Conservation (phyloP, 176 grass and related monocot species). For the Aegilops speltoides region DNA sequence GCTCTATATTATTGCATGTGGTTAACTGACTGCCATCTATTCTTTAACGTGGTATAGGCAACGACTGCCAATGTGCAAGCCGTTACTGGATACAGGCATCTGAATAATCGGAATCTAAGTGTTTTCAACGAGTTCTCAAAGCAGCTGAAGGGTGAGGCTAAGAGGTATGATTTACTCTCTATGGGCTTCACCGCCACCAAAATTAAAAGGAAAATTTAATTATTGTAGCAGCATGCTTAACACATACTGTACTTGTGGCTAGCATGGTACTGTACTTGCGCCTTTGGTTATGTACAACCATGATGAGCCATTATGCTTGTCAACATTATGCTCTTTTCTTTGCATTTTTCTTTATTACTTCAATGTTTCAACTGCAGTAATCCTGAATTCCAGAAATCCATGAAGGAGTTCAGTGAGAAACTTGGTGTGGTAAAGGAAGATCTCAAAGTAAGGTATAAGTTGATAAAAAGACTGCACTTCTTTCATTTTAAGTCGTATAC, state of each 20-base stretch:
- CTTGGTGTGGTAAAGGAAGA: conserved; percentile 89
- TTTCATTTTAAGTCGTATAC: conserved; percentile 15
- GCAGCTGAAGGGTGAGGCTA: conserved; percentile 91
- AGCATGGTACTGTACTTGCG: neutral
- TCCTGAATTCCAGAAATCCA: conserved; percentile 85
- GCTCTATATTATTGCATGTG: neutral
- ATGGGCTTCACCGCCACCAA: neutral
- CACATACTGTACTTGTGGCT: neutral
- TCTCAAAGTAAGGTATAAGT: conserved; percentile 82
- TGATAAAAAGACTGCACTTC: neutral
- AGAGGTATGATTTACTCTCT: conserved; percentile 45
- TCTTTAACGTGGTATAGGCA: conserved; percentile 38
- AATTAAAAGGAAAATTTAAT: neutral
- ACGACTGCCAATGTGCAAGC: conserved; percentile 38
- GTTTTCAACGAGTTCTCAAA: conserved; percentile 99
- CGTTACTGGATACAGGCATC: conserved; percentile 39
- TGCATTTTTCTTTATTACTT: conserved; percentile 12
- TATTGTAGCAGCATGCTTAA: neutral
- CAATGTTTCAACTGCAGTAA: conserved; percentile 56
- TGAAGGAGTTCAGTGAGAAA: conserved; percentile 89
- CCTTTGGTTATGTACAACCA: neutral
- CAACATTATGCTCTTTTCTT: neutral
- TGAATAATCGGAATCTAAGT: conserved; percentile 72
- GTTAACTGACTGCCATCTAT: conserved; percentile 23
- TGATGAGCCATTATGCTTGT: neutral